Evolutionary conservation across 257 asterid species (phyloP).

Genomic region (Lantana camara): DNA sequence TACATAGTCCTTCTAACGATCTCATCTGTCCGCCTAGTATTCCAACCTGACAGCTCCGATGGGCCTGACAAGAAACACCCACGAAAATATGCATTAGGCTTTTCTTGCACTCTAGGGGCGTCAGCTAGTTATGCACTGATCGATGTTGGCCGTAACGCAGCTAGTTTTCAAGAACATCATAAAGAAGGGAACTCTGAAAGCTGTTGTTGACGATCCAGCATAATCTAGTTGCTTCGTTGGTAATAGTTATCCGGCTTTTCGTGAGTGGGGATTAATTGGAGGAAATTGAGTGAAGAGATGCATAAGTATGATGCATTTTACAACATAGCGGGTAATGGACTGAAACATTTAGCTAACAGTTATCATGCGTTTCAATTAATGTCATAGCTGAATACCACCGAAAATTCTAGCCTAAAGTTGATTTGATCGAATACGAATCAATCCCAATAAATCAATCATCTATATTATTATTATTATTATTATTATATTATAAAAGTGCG

Average conservation of each 20-base stretch:
- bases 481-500: too few species aligned
- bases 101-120: slow-evolving; percentile 50
- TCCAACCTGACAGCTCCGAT: slow-evolving; percentile 49
- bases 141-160: slow-evolving; percentile 50
- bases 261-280: slow-evolving; percentile 77
- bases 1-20: slow-evolving; percentile 58
- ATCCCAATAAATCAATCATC: too few species aligned
- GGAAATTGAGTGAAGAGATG: slow-evolving; percentile 51
- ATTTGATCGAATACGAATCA: too few species aligned
- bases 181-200: slow-evolving; percentile 41
- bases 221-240: slow-evolving; percentile 33
- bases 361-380: too few species aligned
- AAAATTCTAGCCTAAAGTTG: too few species aligned
- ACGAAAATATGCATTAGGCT: slow-evolving; percentile 40
- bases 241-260: slow-evolving; percentile 45
- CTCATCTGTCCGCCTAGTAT: slow-evolving; percentile 56
- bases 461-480: too few species aligned
- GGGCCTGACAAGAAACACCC: slow-evolving; percentile 27
- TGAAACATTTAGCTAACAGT: too few species aligned
- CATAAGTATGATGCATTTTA: slow-evolving; percentile 37
- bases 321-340: too few species aligned
- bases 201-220: slow-evolving; percentile 39
- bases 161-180: slow-evolving; percentile 49
- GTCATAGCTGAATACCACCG: too few species aligned
- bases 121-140: slow-evolving; percentile 55